These are phyloP conservation scores for Entophlyctis luteolus DNA, from an alignment of 192 early-diverging fungal species.

Conservation along the genomic window DNA sequence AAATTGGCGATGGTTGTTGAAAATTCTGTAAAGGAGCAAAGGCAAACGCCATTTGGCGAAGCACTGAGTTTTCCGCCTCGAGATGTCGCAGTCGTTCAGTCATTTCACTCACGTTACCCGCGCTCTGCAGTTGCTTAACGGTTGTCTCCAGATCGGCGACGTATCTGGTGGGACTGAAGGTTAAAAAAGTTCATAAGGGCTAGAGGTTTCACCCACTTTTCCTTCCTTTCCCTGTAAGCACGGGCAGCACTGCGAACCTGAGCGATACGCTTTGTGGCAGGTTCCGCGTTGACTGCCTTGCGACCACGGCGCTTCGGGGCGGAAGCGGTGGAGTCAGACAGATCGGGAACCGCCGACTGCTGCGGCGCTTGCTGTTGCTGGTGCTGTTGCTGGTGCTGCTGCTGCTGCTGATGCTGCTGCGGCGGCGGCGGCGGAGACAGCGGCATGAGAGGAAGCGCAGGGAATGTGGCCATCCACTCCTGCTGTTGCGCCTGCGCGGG, in stretches of 20 bases:
- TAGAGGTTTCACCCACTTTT: constrained; percentile 1
- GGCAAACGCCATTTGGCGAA: constrained; percentile 13
- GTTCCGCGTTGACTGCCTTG: background rate
- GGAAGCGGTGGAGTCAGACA: no score
- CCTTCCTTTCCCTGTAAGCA: background rate
- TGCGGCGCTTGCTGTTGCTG: no score
- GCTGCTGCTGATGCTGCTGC: no score
- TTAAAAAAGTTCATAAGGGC: no score
- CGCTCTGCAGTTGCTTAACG: background rate
- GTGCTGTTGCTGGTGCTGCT: no score
- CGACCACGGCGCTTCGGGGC: constrained; percentile 1
- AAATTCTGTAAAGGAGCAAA: background rate
- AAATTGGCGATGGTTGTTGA: no score
- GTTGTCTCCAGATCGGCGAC: constrained; percentile 16
- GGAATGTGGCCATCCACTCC: no score
- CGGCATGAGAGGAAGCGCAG: no score
- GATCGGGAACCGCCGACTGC: no score
- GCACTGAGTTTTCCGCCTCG: background rate
- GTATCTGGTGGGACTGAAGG: constrained; percentile 2
- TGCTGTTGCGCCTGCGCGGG: no score
- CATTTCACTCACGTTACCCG: background rate
- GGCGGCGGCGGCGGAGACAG: no score
- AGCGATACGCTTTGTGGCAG: constrained; percentile 4
- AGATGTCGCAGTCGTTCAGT: background rate
- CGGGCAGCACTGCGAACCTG: background rate